Percentiles rank a stretch among this genome's conserved stretches.
These are phyloP conservation scores for Podospora anserina DNA, from an alignment of 495 filamentous ascomycete genomes.

Conservation along the genomic window DNA sequence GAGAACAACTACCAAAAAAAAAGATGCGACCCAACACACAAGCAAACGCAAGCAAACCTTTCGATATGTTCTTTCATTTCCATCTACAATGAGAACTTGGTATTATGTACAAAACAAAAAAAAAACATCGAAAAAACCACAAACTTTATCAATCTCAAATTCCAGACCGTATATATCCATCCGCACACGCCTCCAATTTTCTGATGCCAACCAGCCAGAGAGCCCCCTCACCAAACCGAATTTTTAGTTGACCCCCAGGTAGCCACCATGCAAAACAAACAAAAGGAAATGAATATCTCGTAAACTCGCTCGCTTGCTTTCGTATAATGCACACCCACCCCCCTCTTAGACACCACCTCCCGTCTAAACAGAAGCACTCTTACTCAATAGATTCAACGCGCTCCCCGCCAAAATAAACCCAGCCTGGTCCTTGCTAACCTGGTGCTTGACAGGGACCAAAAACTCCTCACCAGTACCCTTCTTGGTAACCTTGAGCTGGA, in stretches of 20 bases:
- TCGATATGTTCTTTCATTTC: too few relatives aligned
- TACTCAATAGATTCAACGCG: slow-evolving; percentile 82
- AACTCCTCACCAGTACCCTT: slow-evolving; percentile 58
- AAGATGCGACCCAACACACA: too few relatives aligned
- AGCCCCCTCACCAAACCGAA: not conserved
- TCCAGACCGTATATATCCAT: too few relatives aligned
- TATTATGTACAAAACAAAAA: too few relatives aligned
- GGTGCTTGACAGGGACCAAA: slow-evolving; percentile 65
- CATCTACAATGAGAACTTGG: too few relatives aligned
- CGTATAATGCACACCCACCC: not conserved
- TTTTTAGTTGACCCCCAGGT: not conserved
- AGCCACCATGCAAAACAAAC: not conserved
- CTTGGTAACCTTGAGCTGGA: slow-evolving; percentile 63
- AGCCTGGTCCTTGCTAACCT: slow-evolving; percentile 81
- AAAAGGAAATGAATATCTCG: not conserved
- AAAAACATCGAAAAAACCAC: too few relatives aligned
- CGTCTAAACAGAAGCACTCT: slow-evolving; percentile 21
- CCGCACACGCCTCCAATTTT: too few relatives aligned
- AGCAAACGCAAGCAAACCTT: too few relatives aligned
- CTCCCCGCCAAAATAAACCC: slow-evolving; percentile 90
- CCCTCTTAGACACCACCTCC: not conserved
- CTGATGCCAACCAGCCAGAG: too few relatives aligned
- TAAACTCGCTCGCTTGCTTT: slow-evolving; percentile 6
- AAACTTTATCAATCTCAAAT: too few relatives aligned
- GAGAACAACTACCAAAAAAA: too few relatives aligned